Conservation (phyloP, 2,329 filamentous ascomycete species). For the Camillea tinctor region DNA sequence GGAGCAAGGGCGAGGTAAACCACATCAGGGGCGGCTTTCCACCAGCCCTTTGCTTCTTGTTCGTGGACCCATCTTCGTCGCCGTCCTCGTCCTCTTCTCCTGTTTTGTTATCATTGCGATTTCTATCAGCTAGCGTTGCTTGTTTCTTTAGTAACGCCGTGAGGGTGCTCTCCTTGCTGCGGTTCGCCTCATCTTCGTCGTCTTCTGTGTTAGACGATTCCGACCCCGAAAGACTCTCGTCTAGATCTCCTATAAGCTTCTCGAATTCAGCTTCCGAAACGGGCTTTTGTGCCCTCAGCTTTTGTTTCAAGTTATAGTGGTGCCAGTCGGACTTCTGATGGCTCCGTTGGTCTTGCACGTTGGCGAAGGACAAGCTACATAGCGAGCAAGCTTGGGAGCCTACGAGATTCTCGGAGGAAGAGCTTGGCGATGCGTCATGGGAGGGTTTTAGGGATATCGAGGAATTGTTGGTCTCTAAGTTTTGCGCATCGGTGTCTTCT, state of each 20-base stretch:
- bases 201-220: slow-evolving; percentile 71
- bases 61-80: slow-evolving; percentile 41
- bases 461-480: slow-evolving; percentile 28
- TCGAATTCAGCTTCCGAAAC: slow-evolving; percentile 85
- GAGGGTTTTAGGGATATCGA: slow-evolving; percentile 25
- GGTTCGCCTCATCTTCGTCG: slow-evolving; percentile 50
- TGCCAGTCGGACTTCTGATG: slow-evolving; percentile 92
- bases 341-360: slow-evolving; percentile 75
- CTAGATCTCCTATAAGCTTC: slow-evolving; percentile 77
- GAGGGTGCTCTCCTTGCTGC: slow-evolving; percentile 67
- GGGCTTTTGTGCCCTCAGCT: slow-evolving; percentile 68
- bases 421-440: slow-evolving; percentile 18
- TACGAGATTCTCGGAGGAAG: slow-evolving; percentile 42
- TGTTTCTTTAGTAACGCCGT: slow-evolving; percentile 79
- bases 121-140: slow-evolving; percentile 63
- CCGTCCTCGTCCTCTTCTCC: slow-evolving; percentile 55
- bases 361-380: slow-evolving; percentile 70
- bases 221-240: slow-evolving; percentile 91
- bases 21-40: slow-evolving; percentile 78
- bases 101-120: slow-evolving; percentile 36
- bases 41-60: slow-evolving; percentile 50
- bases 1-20: slow-evolving; percentile 76
- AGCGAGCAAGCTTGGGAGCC: slow-evolving; percentile 77
- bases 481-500: slow-evolving; percentile 36
- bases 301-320: slow-evolving; percentile 92